Evolutionary conservation across 306 rosid species (phyloP), one percentile per base, ranked within the genome.

Genomic region (Dryas alaskensis): DNA sequence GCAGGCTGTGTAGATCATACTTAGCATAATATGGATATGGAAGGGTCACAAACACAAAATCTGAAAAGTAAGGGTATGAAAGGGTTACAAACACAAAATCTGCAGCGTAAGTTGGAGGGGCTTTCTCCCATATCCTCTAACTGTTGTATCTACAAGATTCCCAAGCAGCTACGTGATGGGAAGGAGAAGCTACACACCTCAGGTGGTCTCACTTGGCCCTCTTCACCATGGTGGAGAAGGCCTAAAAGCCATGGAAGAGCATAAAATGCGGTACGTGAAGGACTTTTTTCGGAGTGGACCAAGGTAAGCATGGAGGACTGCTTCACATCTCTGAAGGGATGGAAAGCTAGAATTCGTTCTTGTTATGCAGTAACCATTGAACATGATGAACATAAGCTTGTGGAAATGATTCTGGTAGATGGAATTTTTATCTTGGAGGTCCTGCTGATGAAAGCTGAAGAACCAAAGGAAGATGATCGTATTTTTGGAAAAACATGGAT

Each of bases 181-280:
- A 42, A 77, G 3, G 40, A 60, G 13, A 40, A 39, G 74, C 6
- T 76, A 85, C 7, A 69, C 74, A 3, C 88, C 88, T 47, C 58
- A 73, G 10, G 69, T 76, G 9, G 67, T 85, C 73, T 85, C 88
- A 5, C 71, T 83, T n/a, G 81, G 83, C 0, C 86, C 81, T 7
- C 40, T 75, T 49, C 77, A 40, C 57, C 49, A 46, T 19, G 79
- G 68, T 3, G 27, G 31, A 67, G 22, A 22, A 22, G 22, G 22
- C 22, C 22, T 22, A 22, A 22, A 22, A 22, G 22, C 22, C 22
- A 22, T 76, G 75, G 70, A 76, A 49, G 53, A 69, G 6, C 46
- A 60, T 3, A 69, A 76, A 50, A 4, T 5, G 49, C n/a, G 27
- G 13, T 69, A 55, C 5, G n/a, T 76, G 13, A 10, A 49, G 3